Percentiles rank a stretch among this genome's conserved stretches.
These are phyloP conservation scores for Sclerotinia minor DNA, from an alignment of 2,329 filamentous ascomycete genomes.

Conservation along the genomic window DNA sequence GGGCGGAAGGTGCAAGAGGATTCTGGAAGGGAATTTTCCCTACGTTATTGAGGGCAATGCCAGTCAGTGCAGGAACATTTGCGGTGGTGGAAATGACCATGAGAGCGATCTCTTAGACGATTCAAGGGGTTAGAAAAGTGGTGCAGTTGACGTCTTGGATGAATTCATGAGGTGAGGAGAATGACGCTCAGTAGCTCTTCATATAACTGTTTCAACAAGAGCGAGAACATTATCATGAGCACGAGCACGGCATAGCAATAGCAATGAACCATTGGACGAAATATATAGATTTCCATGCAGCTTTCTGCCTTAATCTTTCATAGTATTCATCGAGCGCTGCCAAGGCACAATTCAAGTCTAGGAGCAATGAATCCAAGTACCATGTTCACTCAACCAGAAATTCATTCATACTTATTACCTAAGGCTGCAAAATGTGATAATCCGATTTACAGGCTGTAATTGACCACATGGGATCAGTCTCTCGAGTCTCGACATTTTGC, in stretches of 20 bases:
- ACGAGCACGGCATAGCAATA: not conserved
- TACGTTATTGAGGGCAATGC: constrained; percentile 91
- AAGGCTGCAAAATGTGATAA: not conserved
- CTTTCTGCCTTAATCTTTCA: not conserved
- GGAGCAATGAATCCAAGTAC: not conserved
- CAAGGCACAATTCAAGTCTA: not conserved
- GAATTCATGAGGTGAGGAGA: not conserved
- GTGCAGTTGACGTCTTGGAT: not conserved
- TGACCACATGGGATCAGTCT: too few relatives aligned
- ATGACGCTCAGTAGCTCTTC: too few relatives aligned
- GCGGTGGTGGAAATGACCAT: constrained; percentile 73
- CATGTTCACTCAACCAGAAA: not conserved
- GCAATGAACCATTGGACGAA: not conserved
- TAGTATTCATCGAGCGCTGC: not conserved
- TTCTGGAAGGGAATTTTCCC: constrained; percentile 96
- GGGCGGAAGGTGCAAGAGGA: constrained; percentile 71
- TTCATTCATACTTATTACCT: not conserved
- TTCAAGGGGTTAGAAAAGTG: not conserved
- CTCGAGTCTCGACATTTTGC: not conserved
- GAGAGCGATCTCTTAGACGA: constrained; percentile 54
- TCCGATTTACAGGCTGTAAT: too few relatives aligned
- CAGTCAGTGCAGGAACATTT: constrained; percentile 96
- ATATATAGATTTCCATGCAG: not conserved
- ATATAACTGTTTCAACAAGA: not conserved
- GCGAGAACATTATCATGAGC: not conserved